Evolutionary conservation across 495 filamentous ascomycete genomes (phyloP), one percentile per base, ranked within the genome.

Genomic region (Penicillium silybi): DNA sequence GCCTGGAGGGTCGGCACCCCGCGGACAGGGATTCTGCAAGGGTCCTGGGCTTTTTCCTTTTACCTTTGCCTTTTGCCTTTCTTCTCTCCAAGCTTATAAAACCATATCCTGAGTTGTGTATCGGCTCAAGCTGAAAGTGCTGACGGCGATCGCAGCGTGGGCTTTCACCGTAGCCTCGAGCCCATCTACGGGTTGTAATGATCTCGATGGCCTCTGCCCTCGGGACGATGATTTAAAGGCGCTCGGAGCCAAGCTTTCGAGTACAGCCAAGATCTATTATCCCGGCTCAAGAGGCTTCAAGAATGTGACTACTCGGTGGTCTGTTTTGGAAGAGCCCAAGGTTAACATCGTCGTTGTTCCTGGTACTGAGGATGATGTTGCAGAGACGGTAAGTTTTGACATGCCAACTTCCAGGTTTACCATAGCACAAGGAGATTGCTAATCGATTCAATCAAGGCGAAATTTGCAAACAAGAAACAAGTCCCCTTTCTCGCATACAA

Each of bases 401-500:
- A 9, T 4, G 3, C 16, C 2, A 15, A 32, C 18, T n/a, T 18
- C n/a, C 37, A 19, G 2, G 7, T 7, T 39, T n/a, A n/a, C n/a
- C 37, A 7, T 39, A 6, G n/a, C 37, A 17, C 2, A 18, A 32
- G 11, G 27, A 39, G 35, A 38, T 27, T 19, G 34, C 46, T 61
- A 20, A 60, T 15, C n/a, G 9, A 13, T 17, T 35, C 18, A 41
- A 6, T 9, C 51, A 2, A 80, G 69, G 71, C 81, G 23, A 61
- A 67, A 53, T 77, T 63, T 41, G 75, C 78, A 18, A 75, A 78
- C 53, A 44, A 54, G 44, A 56, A 73, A 42, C 41, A 63, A 18
- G 20, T 84, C 1, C 77, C 78, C 1, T 80, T 84, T 52, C 66
- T 84, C 15, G 68, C 77, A 3, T 69, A 64, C 50, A 76, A 71